phyloP scores from a whole-genome alignment of 1,139 yeast genomes.

The Sugiyamaella pinicola region DNA sequence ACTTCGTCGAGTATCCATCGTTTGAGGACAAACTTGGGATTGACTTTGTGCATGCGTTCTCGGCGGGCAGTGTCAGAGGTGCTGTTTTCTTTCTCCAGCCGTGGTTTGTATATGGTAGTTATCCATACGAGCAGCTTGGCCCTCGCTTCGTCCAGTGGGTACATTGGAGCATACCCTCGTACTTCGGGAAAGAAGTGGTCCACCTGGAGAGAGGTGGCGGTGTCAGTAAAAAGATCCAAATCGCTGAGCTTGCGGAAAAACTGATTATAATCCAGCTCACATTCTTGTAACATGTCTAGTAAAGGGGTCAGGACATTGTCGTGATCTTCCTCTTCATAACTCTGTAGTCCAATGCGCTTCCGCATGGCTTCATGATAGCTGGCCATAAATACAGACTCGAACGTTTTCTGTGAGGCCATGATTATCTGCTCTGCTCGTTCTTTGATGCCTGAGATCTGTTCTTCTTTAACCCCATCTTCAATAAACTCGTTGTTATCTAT shows the following conservation, averaged over 20 bases:
- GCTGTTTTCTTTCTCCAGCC: slow-evolving; percentile 47
- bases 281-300: slow-evolving; percentile 60
- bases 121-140: slow-evolving; percentile 44
- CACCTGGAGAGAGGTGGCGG: slow-evolving; percentile 36
- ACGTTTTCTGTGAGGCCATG: slow-evolving; percentile 56
- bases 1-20: slow-evolving; percentile 90
- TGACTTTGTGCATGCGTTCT: slow-evolving; percentile 50
- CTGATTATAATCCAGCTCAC: slow-evolving; percentile 76
- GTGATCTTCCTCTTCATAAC: slow-evolving; percentile 48
- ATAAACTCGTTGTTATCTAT: slow-evolving; percentile 48
- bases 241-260: slow-evolving; percentile 70
- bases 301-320: slow-evolving; percentile 58
- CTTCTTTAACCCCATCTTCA: slow-evolving; percentile 43
- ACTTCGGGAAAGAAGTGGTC: slow-evolving; percentile 44
- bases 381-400: slow-evolving; percentile 60
- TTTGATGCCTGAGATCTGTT: slow-evolving; percentile 56
- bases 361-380: slow-evolving; percentile 64
- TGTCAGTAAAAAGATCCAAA: slow-evolving; percentile 34
- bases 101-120: slow-evolving; percentile 43
- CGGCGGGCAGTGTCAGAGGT: slow-evolving; percentile 44
- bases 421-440: slow-evolving; percentile 61
- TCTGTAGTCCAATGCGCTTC: slow-evolving; percentile 65
- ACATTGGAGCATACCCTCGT: slow-evolving; percentile 37
- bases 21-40: slow-evolving; percentile 82
- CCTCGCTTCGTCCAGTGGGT: slow-evolving; percentile 40